Conservation (phyloP, 768 basidiomycete genomes). For the Wakefieldia striispora region DNA sequence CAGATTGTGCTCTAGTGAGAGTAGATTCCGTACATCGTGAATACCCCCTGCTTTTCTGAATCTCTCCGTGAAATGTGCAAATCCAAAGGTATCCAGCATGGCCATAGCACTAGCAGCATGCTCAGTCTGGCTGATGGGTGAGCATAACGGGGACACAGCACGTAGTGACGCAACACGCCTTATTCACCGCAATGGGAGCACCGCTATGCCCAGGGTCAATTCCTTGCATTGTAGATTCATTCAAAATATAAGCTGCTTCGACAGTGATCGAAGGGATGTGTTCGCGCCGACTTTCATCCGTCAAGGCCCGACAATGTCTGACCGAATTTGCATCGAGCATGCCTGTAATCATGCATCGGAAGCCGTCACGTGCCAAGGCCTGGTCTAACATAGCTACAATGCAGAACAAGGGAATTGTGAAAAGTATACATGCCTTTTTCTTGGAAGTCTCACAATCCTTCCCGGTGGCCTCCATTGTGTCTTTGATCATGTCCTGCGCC, state of each 20-base stretch:
- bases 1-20: background rate
- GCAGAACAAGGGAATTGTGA: background rate
- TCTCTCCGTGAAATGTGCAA: background rate
- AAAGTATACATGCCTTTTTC: background rate
- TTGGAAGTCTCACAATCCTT: background rate
- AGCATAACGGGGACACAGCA: background rate
- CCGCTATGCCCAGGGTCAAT: background rate
- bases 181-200: background rate
- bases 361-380: background rate
- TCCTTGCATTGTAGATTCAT: background rate
- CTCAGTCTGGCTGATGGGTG: background rate
- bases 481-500: slow-evolving; percentile 1
- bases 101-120: background rate
- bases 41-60: background rate
- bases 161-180: background rate
- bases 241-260: background rate
- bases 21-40: background rate
- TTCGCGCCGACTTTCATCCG: too few relatives aligned
- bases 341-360: background rate
- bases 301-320: too few relatives aligned
- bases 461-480: background rate
- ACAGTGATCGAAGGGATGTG: background rate
- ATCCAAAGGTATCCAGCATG: background rate
- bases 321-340: too few relatives aligned
- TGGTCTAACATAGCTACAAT: background rate